phyloP scores from a whole-genome alignment of 495 filamentous ascomycete species.

The Trichocladium uniseriatum region DNA sequence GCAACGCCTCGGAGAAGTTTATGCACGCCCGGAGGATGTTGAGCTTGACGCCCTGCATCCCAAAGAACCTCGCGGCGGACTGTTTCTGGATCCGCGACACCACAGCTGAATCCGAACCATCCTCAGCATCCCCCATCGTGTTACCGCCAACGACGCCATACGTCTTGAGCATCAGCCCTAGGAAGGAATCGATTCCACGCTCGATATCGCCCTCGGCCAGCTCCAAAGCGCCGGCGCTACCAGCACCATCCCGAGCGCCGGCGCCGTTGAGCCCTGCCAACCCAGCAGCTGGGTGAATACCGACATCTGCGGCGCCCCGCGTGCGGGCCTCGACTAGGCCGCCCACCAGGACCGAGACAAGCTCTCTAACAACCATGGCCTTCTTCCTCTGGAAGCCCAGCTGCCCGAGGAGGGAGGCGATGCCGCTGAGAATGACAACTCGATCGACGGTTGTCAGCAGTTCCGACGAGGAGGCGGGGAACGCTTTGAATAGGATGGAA shows the following conservation, averaged over 20 bases:
- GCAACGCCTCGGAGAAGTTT: conserved; percentile 85
- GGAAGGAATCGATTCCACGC: conserved; percentile 51
- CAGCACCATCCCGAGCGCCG: conserved; percentile 34
- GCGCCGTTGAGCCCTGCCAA: conserved; percentile 51
- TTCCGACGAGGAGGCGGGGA: conserved; percentile 55
- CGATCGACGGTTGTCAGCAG: conserved; percentile 59
- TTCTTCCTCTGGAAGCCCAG: conserved; percentile 78
- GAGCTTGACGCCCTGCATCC: conserved; percentile 63
- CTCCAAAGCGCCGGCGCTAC: conserved; percentile 50
- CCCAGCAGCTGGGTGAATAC: conserved; percentile 87
- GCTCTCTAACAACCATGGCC: conserved; percentile 73
- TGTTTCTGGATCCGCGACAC: conserved; percentile 44
- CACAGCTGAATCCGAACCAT: conserved; percentile 40
- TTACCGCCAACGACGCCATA: conserved; percentile 41
- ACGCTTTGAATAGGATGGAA: conserved; percentile 58
- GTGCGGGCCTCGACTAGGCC: conserved; percentile 88
- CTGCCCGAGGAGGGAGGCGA: conserved; percentile 67
- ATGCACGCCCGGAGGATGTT: conserved; percentile 78
- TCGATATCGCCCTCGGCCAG: conserved; percentile 68
- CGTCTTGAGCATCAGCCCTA: conserved; percentile 38
- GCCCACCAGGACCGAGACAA: conserved; percentile 71
- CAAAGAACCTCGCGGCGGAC: conserved; percentile 49
- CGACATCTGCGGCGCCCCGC: conserved; percentile 84
- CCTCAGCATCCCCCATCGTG: conserved; percentile 3
- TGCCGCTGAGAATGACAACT: conserved; percentile 69